Conservation (phyloP, 176 grass and related monocot species). For the Aechmea fasciata region DNA sequence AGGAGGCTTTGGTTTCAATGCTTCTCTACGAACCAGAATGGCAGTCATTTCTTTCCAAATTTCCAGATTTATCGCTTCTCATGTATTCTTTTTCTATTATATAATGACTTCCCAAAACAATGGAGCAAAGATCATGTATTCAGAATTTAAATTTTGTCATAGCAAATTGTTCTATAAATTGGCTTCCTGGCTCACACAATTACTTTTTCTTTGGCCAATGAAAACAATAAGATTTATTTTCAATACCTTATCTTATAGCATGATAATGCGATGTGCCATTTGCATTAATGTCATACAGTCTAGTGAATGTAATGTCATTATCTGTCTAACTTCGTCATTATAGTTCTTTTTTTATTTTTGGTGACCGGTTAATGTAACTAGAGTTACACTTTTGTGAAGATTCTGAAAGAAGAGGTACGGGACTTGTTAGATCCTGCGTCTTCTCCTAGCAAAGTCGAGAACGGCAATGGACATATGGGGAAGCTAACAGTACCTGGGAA, state of each 20-base stretch:
- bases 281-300: neutral
- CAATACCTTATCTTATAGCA: neutral
- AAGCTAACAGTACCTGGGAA: constrained; percentile 62
- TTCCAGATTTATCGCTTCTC: too few species aligned
- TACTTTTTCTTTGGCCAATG: too few species aligned
- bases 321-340: neutral
- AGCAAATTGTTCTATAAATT: too few species aligned
- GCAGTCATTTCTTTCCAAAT: too few species aligned
- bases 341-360: neutral
- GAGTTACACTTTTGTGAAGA: constrained; percentile 32
- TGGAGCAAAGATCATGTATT: too few species aligned
- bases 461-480: constrained; percentile 42
- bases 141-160: too few species aligned
- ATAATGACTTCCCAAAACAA: too few species aligned
- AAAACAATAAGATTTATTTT: neutral
- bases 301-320: neutral
- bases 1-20: too few species aligned
- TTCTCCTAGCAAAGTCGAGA: constrained; percentile 48
- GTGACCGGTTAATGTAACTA: neutral
- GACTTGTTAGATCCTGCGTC: constrained; percentile 62
- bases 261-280: neutral
- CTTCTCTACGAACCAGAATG: too few species aligned
- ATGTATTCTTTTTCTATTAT: too few species aligned
- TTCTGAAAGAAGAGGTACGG: constrained; percentile 97
- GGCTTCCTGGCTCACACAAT: too few species aligned